phyloP scores from a whole-genome alignment of 805 yeast genomes.

The Saccharomyces kudriavzevii region DNA sequence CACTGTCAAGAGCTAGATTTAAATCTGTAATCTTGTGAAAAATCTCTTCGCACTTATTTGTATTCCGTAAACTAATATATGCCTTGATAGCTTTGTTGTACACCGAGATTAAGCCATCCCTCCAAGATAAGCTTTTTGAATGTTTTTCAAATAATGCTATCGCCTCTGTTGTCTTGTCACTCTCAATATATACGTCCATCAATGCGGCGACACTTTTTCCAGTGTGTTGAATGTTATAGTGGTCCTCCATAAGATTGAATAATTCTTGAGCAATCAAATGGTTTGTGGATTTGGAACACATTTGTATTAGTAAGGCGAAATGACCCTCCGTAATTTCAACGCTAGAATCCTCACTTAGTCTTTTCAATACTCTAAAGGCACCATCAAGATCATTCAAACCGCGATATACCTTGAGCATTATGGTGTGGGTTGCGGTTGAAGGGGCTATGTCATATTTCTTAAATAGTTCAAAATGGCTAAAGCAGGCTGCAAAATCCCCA shows the following conservation, averaged over 20 bases:
- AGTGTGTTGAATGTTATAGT: slow-evolving; percentile 25
- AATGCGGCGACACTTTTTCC: slow-evolving; percentile 20
- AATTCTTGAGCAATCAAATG: slow-evolving; percentile 25
- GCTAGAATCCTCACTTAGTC: slow-evolving; percentile 18
- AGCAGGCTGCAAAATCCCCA: slow-evolving; percentile 20
- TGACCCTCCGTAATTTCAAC: slow-evolving; percentile 20
- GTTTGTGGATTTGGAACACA: slow-evolving; percentile 24
- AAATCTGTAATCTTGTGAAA: slow-evolving; percentile 10
- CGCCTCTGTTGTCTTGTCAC: slow-evolving; percentile 16
- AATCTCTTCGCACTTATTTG: slow-evolving; percentile 13
- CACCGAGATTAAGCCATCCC: slow-evolving; percentile 6
- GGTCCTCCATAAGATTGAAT: slow-evolving; percentile 23
- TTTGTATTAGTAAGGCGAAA: slow-evolving; percentile 20
- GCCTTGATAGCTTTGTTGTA: slow-evolving; percentile 22
- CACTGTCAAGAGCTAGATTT: slow-evolving; percentile 12
- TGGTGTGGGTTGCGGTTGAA: slow-evolving; percentile 19
- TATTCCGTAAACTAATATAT: slow-evolving; percentile 10
- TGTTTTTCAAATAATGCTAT: slow-evolving; percentile 17
- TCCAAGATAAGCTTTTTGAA: neutral
- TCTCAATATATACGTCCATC: slow-evolving; percentile 23
- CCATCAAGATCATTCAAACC: slow-evolving; percentile 23
- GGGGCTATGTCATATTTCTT: slow-evolving; percentile 24
- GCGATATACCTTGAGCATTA: slow-evolving; percentile 24
- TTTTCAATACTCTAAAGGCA: slow-evolving; percentile 26
- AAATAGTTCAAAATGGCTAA: slow-evolving; percentile 25